These are phyloP conservation scores for Fusarium burgessii DNA, from an alignment of 2,329 filamentous ascomycete species.

Conservation along the genomic window DNA sequence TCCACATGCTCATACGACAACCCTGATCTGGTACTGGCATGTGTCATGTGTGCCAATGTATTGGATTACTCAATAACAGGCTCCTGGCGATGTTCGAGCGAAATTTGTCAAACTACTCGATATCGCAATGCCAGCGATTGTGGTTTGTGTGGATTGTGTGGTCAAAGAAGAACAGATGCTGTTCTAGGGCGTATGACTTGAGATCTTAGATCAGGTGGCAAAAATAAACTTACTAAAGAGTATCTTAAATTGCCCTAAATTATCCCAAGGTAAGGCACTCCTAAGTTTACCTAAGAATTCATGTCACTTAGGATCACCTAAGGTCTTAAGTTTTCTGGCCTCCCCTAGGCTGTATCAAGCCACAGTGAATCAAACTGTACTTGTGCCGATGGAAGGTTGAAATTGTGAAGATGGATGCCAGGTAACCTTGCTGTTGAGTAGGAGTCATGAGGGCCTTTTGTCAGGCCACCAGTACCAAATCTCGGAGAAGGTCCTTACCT, in stretches of 20 bases:
- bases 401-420: background rate
- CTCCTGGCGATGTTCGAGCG: conserved; percentile 73
- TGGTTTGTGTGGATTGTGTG: conserved; percentile 78
- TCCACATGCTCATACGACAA: conserved; percentile 78
- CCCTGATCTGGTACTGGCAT: conserved; percentile 65
- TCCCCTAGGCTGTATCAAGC: background rate
- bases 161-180: conserved; percentile 53
- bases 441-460: background rate
- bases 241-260: too few relatives aligned
- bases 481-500: too few relatives aligned
- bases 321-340: too few relatives aligned
- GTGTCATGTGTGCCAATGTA: conserved; percentile 77
- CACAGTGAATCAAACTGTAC: background rate
- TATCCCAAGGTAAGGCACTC: too few relatives aligned
- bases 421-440: background rate
- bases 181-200: too few relatives aligned
- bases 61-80: conserved; percentile 65
- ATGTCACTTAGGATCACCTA: too few relatives aligned
- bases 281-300: too few relatives aligned
- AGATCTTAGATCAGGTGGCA: too few relatives aligned
- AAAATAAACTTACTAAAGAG: too few relatives aligned
- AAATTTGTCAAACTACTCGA: conserved; percentile 63
- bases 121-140: conserved; percentile 79
- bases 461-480: too few relatives aligned
- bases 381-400: background rate